Conservation (phyloP, 306 rosid genomes). For the Corylus heterophylla region DNA sequence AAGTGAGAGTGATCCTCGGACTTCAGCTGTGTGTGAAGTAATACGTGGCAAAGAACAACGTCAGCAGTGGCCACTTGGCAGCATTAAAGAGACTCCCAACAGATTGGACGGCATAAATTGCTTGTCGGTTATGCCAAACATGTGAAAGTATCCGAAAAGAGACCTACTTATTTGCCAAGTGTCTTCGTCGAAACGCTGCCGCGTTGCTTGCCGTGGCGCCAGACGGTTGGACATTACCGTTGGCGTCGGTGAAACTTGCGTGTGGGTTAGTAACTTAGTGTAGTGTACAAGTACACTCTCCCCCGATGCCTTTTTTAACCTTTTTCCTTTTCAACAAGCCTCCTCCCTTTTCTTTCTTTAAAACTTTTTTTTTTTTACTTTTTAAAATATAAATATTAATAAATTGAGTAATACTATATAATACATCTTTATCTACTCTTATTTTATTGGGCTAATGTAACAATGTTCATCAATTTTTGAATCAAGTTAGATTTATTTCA, state of each 20-base stretch:
- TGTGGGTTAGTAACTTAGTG: too few relatives aligned
- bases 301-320: background rate
- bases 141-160: constrained; percentile 28
- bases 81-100: background rate
- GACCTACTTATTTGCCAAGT: constrained; percentile 31
- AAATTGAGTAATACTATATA: too few relatives aligned
- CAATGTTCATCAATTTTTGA: too few relatives aligned
- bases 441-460: too few relatives aligned
- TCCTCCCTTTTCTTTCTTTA: too few relatives aligned
- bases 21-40: background rate
- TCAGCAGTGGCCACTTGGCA: constrained; percentile 12
- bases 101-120: constrained; percentile 11
- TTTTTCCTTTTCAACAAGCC: too few relatives aligned
- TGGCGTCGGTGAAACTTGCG: constrained; percentile 43
- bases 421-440: too few relatives aligned
- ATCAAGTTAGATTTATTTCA: too few relatives aligned
- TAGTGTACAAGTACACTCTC: constrained; percentile 4
- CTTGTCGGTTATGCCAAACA: constrained; percentile 34
- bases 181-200: constrained; percentile 14
- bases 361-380: background rate
- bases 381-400: too few relatives aligned
- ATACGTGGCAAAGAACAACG: background rate
- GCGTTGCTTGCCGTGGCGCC: constrained; percentile 44
- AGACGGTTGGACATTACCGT: constrained; percentile 6
- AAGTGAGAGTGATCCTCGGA: background rate